Conservation (phyloP, 768 basidiomycete species). For the Auricularia sp. region DNA sequence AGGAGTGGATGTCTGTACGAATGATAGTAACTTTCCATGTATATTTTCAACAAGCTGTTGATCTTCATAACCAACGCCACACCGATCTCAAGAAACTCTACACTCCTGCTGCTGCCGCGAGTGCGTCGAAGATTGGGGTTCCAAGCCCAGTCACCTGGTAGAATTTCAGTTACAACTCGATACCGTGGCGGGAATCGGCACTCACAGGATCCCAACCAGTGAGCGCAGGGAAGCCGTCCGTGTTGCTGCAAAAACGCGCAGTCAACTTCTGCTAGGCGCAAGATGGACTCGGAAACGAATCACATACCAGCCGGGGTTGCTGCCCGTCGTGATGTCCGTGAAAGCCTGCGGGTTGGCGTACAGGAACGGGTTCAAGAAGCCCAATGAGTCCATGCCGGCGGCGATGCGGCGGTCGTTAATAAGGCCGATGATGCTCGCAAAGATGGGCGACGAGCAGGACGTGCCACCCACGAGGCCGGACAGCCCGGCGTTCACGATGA, state of each 20-base stretch:
- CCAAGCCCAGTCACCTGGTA: too few species aligned
- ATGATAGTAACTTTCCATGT: too few species aligned
- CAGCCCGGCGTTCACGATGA: slow-evolving; percentile 15
- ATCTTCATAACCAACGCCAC: too few species aligned
- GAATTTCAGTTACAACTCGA: too few species aligned
- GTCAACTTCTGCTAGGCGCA: too few species aligned
- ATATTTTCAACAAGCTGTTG: too few species aligned
- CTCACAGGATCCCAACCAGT: slow-evolving; percentile 11
- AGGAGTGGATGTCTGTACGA: too few species aligned
- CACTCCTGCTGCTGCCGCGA: too few species aligned
- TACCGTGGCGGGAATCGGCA: not conserved
- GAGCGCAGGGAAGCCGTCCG: not conserved
- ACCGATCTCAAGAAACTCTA: too few species aligned
- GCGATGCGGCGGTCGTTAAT: slow-evolving; percentile 25
- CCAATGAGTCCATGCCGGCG: slow-evolving; percentile 20
- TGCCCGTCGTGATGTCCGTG: slow-evolving; percentile 25
- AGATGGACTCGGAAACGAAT: slow-evolving; percentile 8
- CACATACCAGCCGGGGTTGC: slow-evolving; percentile 11
- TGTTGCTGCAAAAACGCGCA: not conserved
- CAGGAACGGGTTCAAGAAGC: slow-evolving; percentile 30
- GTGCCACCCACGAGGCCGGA: slow-evolving; percentile 21
- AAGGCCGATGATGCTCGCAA: slow-evolving; percentile 23
- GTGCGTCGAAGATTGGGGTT: too few species aligned
- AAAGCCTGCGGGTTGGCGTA: slow-evolving; percentile 20
- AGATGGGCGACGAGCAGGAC: slow-evolving; percentile 25